Evolutionary conservation across 371 early-diverging fungal species (phyloP), one percentile per base, ranked within the genome.

Genomic region (Mortierella sp.): DNA sequence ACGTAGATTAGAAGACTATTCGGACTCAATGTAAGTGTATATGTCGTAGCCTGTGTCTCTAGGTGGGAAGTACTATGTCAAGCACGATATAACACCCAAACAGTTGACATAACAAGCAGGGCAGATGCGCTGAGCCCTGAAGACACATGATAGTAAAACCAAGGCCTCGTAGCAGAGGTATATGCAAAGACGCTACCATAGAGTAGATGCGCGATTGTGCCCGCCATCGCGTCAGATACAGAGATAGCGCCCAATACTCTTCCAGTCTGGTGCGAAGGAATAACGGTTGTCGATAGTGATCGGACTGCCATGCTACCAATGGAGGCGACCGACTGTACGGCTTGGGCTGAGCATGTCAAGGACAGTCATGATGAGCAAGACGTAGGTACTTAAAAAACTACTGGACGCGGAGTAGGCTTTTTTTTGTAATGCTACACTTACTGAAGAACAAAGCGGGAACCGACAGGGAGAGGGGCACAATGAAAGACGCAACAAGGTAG

Each of bases 141-240:
- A 2, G 56, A 54, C 6, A 61, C 23, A 46, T 46, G 61, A 26
- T 49, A 56, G 37, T 61, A 56, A 8, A 37, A 32, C 57, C 54
- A 48, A 5, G 64, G 64, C 27, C 39, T 44, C 17, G 64, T 70
- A n/a, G 43, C 39, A 11, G 55, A 54, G 19, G 59, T 64, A 12
- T 9, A 15, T 11, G 65, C 39, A 52, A 61, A 61, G n/a, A 72
- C 21, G 4, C 9, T 11, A 4, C 58, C 58, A n/a, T 56, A 66
- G 5, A 31, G 17, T 12, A 70, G 24, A 14, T 14, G 12, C 17
- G 30, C 31, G 0, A 44, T 21, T 1, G 50, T 50, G 1, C 1
- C 27, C 6, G 64, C 39, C 34, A 59, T 11, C 17, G 55, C 17
- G 28, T 54, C 24, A 3, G 42, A 42, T 4, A 70, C 54, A 26